These are phyloP conservation scores for Russula sp. DNA, from an alignment of 768 basidiomycete species.

Conservation along the genomic window DNA sequence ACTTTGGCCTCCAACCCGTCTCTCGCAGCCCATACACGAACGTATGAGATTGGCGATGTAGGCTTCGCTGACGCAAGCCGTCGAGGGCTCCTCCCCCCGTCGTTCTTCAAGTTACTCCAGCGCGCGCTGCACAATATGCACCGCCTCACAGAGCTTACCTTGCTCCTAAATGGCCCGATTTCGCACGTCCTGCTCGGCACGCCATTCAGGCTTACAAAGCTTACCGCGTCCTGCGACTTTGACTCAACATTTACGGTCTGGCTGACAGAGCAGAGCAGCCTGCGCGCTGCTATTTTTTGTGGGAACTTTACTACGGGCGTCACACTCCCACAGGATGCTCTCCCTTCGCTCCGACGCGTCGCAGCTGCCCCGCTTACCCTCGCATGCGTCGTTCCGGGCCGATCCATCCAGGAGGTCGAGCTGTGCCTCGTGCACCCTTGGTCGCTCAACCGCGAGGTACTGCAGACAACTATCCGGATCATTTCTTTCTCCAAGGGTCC, in stretches of 20 bases:
- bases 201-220: constrained; percentile 25
- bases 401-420: constrained; percentile 25
- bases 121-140: constrained; percentile 24
- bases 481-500: constrained; percentile 23
- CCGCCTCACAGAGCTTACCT: constrained; percentile 24
- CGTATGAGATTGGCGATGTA: constrained; percentile 18
- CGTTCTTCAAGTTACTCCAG: constrained; percentile 20
- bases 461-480: constrained; percentile 23
- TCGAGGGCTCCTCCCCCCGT: constrained; percentile 2
- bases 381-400: constrained; percentile 24
- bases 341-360: constrained; percentile 24
- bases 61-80: constrained; percentile 7
- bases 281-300: constrained; percentile 25
- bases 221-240: constrained; percentile 25
- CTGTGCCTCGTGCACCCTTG: constrained; percentile 25
- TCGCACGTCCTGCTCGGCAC: constrained; percentile 23
- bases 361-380: constrained; percentile 26
- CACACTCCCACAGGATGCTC: constrained; percentile 16
- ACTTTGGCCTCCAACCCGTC: constrained; percentile 14
- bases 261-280: constrained; percentile 22
- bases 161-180: constrained; percentile 24
- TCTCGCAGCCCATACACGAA: constrained; percentile 15
- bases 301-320: constrained; percentile 19
- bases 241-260: constrained; percentile 22
- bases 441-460: constrained; percentile 24